Evolutionary conservation across 2,329 filamentous ascomycete genomes (phyloP).

Genomic region (Polychaeton citri): DNA sequence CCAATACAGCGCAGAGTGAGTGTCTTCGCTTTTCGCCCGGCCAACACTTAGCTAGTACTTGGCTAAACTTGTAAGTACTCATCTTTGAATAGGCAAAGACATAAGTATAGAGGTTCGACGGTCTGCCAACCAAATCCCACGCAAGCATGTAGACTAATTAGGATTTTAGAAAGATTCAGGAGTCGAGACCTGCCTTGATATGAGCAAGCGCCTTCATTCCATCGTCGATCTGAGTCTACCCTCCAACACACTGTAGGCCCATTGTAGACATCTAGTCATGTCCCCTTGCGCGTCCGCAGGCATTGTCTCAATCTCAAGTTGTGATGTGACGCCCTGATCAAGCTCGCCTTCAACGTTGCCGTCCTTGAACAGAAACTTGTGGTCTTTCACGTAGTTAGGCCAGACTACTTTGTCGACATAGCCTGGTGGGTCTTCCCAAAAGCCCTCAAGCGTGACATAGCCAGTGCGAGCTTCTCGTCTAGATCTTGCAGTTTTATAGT

Average conservation of each 20-base stretch:
- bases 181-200: too few species aligned
- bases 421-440: constrained; percentile 87
- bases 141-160: too few species aligned
- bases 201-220: too few species aligned
- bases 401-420: constrained; percentile 93
- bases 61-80: too few species aligned
- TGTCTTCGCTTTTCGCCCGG: too few species aligned
- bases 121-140: too few species aligned
- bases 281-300: constrained; percentile 14
- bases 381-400: constrained; percentile 79
- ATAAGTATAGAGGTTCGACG: too few species aligned
- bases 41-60: too few species aligned
- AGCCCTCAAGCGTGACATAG: constrained; percentile 70
- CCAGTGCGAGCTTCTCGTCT: constrained; percentile 57
- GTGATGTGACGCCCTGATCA: constrained; percentile 27
- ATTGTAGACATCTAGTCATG: constrained; percentile 22
- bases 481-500: constrained; percentile 48
- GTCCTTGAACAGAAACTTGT: constrained; percentile 63
- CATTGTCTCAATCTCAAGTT: constrained; percentile 17
- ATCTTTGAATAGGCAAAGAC: too few species aligned
- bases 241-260: constrained; percentile 24
- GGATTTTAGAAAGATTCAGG: too few species aligned
- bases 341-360: constrained; percentile 51
- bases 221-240: constrained; percentile 1
- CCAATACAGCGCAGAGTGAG: too few species aligned